Conservation (phyloP, 768 basidiomycete genomes). For the Psilocybe tampanensis region DNA sequence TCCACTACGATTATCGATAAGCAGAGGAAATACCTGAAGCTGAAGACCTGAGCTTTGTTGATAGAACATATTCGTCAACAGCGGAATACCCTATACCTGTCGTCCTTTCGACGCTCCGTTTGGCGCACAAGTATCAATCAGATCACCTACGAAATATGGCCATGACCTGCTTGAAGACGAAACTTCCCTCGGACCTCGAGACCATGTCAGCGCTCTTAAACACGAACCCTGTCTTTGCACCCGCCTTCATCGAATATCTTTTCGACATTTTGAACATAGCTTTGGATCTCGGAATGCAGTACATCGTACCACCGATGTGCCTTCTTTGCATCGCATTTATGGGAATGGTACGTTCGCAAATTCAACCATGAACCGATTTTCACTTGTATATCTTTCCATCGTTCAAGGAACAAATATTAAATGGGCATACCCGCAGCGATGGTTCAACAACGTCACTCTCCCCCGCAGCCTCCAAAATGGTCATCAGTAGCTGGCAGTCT, state of each 20-base stretch:
- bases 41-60: too few species aligned
- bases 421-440: background rate
- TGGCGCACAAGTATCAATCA: background rate
- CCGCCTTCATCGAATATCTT: background rate
- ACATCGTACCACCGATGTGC: background rate
- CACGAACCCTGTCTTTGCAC: too few species aligned
- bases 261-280: background rate
- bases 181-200: background rate
- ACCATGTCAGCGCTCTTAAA: background rate
- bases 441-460: background rate
- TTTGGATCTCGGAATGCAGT: background rate
- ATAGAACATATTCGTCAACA: background rate
- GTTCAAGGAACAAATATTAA: background rate
- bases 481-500: background rate
- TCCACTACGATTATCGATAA: background rate
- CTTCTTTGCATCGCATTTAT: background rate
- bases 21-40: too few species aligned
- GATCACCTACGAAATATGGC: background rate
- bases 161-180: background rate
- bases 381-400: too few species aligned
- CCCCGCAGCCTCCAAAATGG: background rate
- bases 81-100: background rate
- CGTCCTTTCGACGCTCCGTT: background rate
- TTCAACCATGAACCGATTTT: too few species aligned
- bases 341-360: background rate